Evolutionary conservation across 2,329 filamentous ascomycete species (phyloP).

Genomic region (Xylaria sp.): DNA sequence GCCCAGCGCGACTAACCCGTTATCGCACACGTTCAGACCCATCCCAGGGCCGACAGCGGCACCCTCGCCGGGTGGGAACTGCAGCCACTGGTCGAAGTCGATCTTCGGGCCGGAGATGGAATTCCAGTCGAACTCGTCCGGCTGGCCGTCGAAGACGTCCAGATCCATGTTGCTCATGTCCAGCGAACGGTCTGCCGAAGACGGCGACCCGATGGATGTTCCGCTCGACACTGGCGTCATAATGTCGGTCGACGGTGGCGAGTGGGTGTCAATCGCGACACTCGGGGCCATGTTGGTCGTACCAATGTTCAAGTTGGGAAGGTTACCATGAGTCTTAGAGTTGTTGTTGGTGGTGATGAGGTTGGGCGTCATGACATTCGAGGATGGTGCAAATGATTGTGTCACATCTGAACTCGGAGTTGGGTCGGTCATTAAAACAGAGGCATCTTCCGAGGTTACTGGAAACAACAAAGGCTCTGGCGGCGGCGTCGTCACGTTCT

Average conservation of each 20-base stretch:
- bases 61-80: slow-evolving; percentile 63
- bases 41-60: slow-evolving; percentile 41
- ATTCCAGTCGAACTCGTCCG: slow-evolving; percentile 65
- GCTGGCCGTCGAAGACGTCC: slow-evolving; percentile 49
- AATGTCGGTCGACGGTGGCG: slow-evolving; percentile 42
- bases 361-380: slow-evolving; percentile 4
- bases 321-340: slow-evolving; percentile 10
- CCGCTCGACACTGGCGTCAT: slow-evolving; percentile 40
- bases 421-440: slow-evolving; percentile 21
- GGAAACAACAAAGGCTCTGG: slow-evolving; percentile 58
- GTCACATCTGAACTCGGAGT: slow-evolving; percentile 27
- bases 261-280: slow-evolving; percentile 30
- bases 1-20: slow-evolving; percentile 32
- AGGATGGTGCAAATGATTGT: slow-evolving; percentile 24
- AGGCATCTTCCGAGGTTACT: slow-evolving; percentile 4
- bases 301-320: slow-evolving; percentile 17
- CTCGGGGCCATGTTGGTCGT: neutral
- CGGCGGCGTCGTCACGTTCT: slow-evolving; percentile 60
- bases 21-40: slow-evolving; percentile 29
- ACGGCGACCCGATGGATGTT: slow-evolving; percentile 36
- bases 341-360: slow-evolving; percentile 13
- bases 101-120: slow-evolving; percentile 63
- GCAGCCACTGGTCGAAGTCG: slow-evolving; percentile 68
- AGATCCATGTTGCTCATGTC: slow-evolving; percentile 61
- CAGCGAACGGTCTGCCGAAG: slow-evolving; percentile 48